These are phyloP conservation scores for Discostella stelligera DNA, from an alignment of 352 stramenopile genomes.

Conservation along the genomic window DNA sequence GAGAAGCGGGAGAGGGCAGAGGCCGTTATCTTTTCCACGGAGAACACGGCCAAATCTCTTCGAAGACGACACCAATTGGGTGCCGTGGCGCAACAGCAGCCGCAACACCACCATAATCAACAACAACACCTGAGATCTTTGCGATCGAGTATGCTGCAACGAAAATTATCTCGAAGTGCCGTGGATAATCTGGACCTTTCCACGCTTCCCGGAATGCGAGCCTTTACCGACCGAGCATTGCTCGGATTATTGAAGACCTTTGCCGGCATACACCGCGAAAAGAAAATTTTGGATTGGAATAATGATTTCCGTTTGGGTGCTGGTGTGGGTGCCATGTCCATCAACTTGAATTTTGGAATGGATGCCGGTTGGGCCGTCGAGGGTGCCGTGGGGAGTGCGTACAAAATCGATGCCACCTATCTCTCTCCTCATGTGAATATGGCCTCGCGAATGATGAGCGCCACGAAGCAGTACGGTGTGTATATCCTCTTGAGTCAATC, in stretches of 20 bases:
- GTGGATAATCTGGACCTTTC: conserved; percentile 54
- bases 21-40: conserved; percentile 63
- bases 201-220: conserved; percentile 69
- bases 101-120: too few species aligned
- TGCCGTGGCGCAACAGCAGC: background rate
- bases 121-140: background rate
- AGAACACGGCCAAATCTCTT: conserved; percentile 22
- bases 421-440: conserved; percentile 97
- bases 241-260: conserved; percentile 96
- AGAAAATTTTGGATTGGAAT: conserved; percentile 75
- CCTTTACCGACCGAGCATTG: conserved; percentile 84
- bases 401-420: conserved; percentile 98
- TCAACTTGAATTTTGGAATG: conserved; percentile 93
- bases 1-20: conserved; percentile 65
- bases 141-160: background rate
- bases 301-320: conserved; percentile 73
- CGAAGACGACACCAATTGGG: conserved; percentile 3
- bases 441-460: conserved; percentile 92
- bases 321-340: conserved; percentile 84
- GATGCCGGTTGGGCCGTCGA: conserved; percentile 92
- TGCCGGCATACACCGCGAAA: conserved; percentile 92
- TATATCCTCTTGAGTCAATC: conserved; percentile 92
- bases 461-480: conserved; percentile 93
- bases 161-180: conserved; percentile 12
- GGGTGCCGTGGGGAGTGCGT: conserved; percentile 94